Conservation (phyloP, 495 filamentous ascomycete species). For the Thozetella sp. region DNA sequence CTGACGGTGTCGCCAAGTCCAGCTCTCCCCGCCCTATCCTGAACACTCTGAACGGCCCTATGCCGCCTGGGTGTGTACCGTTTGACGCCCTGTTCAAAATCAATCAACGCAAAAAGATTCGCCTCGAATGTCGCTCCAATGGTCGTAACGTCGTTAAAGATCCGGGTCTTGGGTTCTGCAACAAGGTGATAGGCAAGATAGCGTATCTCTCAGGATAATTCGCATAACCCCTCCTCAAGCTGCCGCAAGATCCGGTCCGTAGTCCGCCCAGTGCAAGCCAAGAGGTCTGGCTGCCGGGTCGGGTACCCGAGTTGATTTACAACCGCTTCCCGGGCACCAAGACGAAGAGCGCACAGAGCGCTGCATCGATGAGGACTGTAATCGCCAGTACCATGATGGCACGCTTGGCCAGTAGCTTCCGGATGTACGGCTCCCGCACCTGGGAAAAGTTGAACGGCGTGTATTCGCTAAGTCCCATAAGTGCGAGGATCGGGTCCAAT, state of each 20-base stretch:
- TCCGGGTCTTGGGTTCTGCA: conserved; percentile 10
- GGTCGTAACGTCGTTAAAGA: conserved; percentile 26
- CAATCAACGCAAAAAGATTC: not conserved
- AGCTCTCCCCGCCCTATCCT: not conserved
- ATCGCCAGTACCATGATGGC: conserved; percentile 74
- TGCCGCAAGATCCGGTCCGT: not conserved
- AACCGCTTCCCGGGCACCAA: conserved; percentile 90
- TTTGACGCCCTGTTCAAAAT: not conserved
- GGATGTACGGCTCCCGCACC: conserved; percentile 87
- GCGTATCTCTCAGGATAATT: not conserved
- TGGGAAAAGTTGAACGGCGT: conserved; percentile 87
- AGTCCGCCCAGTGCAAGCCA: not conserved
- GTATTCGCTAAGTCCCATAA: conserved; percentile 91
- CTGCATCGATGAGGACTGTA: conserved; percentile 73
- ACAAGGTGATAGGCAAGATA: conserved; percentile 1
- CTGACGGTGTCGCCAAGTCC: not conserved
- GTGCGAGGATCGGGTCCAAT: conserved; percentile 86
- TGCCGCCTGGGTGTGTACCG: conserved; percentile 1
- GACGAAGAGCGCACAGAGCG: conserved; percentile 80
- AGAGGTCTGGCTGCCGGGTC: not conserved
- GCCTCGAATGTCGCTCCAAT: conserved; percentile 3
- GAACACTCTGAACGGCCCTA: not conserved
- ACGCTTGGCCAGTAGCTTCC: conserved; percentile 78
- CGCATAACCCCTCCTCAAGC: not conserved
- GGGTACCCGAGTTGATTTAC: conserved; percentile 30